Evolutionary conservation across 2,329 filamentous ascomycete species (phyloP).

Genomic region (Lasiodiplodia citricola): DNA sequence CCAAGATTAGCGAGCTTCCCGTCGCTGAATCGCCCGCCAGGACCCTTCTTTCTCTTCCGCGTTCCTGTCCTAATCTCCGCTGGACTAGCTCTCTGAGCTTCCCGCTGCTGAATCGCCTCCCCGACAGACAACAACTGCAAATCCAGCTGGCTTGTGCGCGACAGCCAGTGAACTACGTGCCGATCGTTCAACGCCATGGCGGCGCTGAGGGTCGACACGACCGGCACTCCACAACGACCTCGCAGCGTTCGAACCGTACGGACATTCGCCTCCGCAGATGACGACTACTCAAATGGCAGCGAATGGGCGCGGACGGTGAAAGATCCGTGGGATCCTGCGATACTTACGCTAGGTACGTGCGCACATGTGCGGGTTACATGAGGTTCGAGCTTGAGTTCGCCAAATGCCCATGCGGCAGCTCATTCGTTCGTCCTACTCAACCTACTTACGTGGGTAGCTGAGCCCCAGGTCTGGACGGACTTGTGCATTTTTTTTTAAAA

Average conservation of each 20-base stretch:
- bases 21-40: background rate
- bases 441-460: background rate
- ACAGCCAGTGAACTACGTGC: background rate
- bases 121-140: background rate
- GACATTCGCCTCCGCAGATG: constrained; percentile 41
- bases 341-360: constrained; percentile 50
- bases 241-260: constrained; percentile 35
- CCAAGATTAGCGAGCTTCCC: constrained; percentile 1
- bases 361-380: too few species aligned
- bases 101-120: background rate
- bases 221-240: constrained; percentile 31
- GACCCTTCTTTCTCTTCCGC: background rate
- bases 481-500: background rate
- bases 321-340: constrained; percentile 56
- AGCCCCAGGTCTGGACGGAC: background rate
- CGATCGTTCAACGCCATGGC: constrained; percentile 15
- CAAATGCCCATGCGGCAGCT: background rate
- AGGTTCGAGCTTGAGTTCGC: background rate
- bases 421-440: background rate
- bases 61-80: background rate
- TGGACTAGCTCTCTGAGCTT: background rate
- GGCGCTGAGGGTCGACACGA: constrained; percentile 12
- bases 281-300: constrained; percentile 46
- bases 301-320: constrained; percentile 51
- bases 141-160: background rate